A percentile compares a stretch with the other conserved stretches of the same genome.
These are phyloP conservation scores for Sporodiniella umbellata DNA, from an alignment of 371 early-diverging fungal genomes.

Conservation along the genomic window DNA sequence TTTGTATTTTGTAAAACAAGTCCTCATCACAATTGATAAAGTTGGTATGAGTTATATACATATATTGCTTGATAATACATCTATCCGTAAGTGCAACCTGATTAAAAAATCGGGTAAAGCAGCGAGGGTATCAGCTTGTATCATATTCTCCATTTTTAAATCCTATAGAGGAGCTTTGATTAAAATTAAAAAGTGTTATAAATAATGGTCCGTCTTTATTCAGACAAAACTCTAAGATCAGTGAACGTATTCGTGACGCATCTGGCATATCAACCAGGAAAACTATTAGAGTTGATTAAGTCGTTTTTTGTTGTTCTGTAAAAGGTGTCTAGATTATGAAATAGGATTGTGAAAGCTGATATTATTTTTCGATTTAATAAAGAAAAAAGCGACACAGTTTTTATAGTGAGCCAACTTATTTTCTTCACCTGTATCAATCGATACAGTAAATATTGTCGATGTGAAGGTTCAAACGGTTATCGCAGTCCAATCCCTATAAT, in stretches of 20 bases:
- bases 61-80: conserved; percentile 7
- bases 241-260: conserved; percentile 3
- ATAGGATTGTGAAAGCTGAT: conserved; percentile 4
- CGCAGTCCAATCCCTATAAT: too few species aligned
- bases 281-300: conserved; percentile 4
- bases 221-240: conserved; percentile 7
- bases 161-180: conserved; percentile 23
- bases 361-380: not conserved
- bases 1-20: conserved; percentile 2
- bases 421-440: conserved; percentile 5
- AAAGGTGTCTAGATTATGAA: conserved; percentile 6
- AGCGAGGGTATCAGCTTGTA: conserved; percentile 5
- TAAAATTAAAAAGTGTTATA: conserved; percentile 13
- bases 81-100: not conserved
- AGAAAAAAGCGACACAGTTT: not conserved
- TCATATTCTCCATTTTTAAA: conserved; percentile 19
- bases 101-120: not conserved
- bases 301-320: conserved; percentile 3
- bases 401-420: conserved; percentile 3
- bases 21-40: not conserved
- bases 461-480: too few species aligned
- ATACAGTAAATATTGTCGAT: too few species aligned
- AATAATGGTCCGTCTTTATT: conserved; percentile 5
- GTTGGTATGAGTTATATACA: conserved; percentile 10
- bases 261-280: conserved; percentile 3